Conservation (phyloP, 768 basidiomycete species). For the Amyloporia xantha region DNA sequence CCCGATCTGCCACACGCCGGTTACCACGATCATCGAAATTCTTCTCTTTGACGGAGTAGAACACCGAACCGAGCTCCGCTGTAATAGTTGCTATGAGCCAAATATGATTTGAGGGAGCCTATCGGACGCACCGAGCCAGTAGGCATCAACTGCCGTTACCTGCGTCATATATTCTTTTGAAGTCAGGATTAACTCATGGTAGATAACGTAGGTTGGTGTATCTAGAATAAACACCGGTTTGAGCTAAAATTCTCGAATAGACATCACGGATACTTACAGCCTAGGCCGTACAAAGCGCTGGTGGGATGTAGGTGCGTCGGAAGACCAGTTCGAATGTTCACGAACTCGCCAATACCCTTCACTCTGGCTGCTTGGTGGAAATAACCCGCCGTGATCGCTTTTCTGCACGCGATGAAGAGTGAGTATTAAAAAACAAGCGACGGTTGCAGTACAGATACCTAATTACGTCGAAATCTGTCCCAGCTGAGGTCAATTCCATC, state of each 20-base stretch:
- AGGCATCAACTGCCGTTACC: constrained; percentile 95
- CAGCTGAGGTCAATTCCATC: constrained; percentile 86
- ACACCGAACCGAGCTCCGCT: constrained; percentile 94
- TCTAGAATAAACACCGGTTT: constrained; percentile 38
- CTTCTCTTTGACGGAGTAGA: constrained; percentile 97
- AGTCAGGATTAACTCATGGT: constrained; percentile 93
- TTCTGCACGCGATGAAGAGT: constrained; percentile 39
- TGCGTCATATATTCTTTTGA: constrained; percentile 99
- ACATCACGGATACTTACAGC: constrained; percentile 52
- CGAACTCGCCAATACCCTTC: constrained; percentile 98
- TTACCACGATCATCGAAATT: constrained; percentile 88
- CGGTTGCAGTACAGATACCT: constrained; percentile 34
- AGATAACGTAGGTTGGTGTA: constrained; percentile 94
- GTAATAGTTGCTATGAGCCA: constrained; percentile 7
- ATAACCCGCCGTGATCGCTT: constrained; percentile 95
- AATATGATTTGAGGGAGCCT: background rate
- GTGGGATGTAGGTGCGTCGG: constrained; percentile 97
- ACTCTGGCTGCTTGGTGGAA: constrained; percentile 98
- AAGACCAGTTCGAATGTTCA: constrained; percentile 90
- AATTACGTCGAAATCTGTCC: constrained; percentile 92
- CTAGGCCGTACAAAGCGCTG: constrained; percentile 91
- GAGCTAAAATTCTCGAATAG: background rate
- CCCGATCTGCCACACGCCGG: constrained; percentile 72
- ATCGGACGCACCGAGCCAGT: constrained; percentile 80
- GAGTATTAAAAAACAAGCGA: background rate